These are phyloP conservation scores for Dovyalis caffra DNA, from an alignment of 345 rosid genomes.

Conservation along the genomic window DNA sequence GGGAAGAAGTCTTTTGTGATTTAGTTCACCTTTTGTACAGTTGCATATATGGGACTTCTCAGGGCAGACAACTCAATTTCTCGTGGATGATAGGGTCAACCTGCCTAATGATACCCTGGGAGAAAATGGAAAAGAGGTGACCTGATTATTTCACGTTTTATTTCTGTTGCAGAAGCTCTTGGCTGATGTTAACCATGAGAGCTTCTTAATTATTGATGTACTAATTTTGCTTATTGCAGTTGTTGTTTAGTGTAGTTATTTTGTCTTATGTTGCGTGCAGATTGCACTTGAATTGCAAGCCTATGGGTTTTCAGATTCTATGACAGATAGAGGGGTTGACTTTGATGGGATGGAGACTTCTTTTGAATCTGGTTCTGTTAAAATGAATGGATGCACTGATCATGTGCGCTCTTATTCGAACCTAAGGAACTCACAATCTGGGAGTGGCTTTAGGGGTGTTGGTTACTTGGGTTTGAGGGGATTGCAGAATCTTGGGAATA, in stretches of 20 bases:
- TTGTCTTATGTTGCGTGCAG: constrained; percentile 32
- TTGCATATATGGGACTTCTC: constrained; percentile 91
- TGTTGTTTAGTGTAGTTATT: constrained; percentile 15
- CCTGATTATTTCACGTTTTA: neutral
- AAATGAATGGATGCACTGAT: constrained; percentile 55
- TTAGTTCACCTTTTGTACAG: constrained; percentile 40
- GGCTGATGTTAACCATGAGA: neutral
- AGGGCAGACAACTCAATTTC: constrained; percentile 64
- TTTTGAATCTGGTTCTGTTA: constrained; percentile 11
- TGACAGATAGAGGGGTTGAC: constrained; percentile 46
- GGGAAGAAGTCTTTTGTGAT: constrained; percentile 1
- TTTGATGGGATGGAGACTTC: constrained; percentile 4
- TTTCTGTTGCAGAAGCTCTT: neutral
- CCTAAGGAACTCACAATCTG: neutral
- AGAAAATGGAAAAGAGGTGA: constrained; percentile 8
- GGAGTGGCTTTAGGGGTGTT: constrained; percentile 56
- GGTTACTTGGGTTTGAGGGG: constrained; percentile 86
- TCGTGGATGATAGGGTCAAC: constrained; percentile 45
- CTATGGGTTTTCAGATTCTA: constrained; percentile 78
- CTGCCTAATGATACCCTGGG: constrained; percentile 22
- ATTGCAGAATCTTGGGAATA: constrained; percentile 90
- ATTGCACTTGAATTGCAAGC: constrained; percentile 77
- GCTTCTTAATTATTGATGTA: neutral
- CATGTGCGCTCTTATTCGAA: constrained; percentile 29
- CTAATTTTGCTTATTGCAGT: neutral